Conservation (phyloP, 1,284 basidiomycete genomes). For the Grifola frondosa region DNA sequence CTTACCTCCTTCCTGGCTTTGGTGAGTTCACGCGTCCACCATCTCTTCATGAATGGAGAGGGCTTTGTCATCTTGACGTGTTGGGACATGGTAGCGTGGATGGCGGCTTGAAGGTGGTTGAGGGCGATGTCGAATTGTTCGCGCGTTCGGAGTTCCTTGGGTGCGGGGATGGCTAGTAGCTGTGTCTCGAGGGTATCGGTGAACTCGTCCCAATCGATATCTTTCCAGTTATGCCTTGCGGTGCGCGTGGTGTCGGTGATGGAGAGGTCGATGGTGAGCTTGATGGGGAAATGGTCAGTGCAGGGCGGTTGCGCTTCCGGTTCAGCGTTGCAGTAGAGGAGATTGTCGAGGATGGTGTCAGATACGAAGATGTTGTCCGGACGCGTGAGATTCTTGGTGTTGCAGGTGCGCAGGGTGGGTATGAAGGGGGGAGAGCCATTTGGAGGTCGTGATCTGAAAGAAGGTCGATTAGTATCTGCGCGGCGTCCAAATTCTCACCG, state of each 20-base stretch:
- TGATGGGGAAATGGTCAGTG: conserved; percentile 1
- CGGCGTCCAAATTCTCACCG: conserved; percentile 29
- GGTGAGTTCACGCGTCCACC: conserved; percentile 3
- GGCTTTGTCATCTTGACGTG: background rate
- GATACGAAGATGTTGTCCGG: background rate
- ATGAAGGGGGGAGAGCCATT: background rate
- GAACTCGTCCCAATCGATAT: conserved; percentile 1
- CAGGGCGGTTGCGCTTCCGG: conserved; percentile 1
- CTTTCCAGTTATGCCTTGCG: conserved; percentile 1
- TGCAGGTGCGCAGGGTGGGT: background rate
- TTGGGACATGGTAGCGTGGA: background rate
- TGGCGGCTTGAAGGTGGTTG: conserved; percentile 1
- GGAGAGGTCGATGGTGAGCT: background rate
- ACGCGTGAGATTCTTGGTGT: conserved; percentile 12
- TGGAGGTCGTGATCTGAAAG: conserved; percentile 7
- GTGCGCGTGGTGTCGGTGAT: background rate
- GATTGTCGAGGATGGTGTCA: background rate
- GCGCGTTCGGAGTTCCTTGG: background rate
- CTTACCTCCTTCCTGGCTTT: too few species aligned
- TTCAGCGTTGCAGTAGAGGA: background rate
- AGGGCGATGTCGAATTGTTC: background rate
- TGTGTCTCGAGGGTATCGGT: too few species aligned
- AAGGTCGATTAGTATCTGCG: conserved; percentile 5
- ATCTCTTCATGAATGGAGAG: background rate
- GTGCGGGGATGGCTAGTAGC: background rate